Conservation (phyloP, 1,284 basidiomycete genomes). For the Abortiporus biennis region DNA sequence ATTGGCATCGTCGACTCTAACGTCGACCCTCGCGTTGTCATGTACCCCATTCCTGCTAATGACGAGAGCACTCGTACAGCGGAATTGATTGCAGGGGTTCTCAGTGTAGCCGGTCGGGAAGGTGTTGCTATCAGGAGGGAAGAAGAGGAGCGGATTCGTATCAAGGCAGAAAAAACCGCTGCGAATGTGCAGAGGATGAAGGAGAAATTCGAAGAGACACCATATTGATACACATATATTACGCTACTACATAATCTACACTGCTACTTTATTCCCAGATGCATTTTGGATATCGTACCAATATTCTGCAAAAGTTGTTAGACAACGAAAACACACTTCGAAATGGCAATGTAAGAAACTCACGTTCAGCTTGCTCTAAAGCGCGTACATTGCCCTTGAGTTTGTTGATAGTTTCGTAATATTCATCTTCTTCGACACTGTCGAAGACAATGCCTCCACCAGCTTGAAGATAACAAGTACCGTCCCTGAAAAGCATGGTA, state of each 20-base stretch:
- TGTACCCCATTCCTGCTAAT: slow-evolving; percentile 98
- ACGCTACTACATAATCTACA: slow-evolving; percentile 11
- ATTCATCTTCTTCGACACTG: slow-evolving; percentile 96
- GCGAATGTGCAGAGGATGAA: slow-evolving; percentile 8
- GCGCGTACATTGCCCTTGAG: slow-evolving; percentile 84
- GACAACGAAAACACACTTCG: not conserved
- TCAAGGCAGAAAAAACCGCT: not conserved
- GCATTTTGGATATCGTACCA: slow-evolving; percentile 59
- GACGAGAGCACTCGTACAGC: slow-evolving; percentile 91
- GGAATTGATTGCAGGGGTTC: slow-evolving; percentile 85
- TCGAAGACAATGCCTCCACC: slow-evolving; percentile 98
- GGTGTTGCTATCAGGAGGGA: slow-evolving; percentile 45
- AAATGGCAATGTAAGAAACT: slow-evolving; percentile 27
- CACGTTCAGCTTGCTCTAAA: slow-evolving; percentile 86
- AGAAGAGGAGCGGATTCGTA: slow-evolving; percentile 16
- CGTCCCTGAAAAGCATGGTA: slow-evolving; percentile 97
- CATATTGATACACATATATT: not conserved
- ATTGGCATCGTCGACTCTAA: slow-evolving; percentile 93
- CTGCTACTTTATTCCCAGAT: slow-evolving; percentile 23
- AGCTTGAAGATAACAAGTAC: slow-evolving; percentile 89
- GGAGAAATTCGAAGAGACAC: slow-evolving; percentile 2
- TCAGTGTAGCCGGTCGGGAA: slow-evolving; percentile 89
- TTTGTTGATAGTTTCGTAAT: slow-evolving; percentile 95
- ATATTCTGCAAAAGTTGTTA: slow-evolving; percentile 38
- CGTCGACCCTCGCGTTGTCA: slow-evolving; percentile 92